Evolutionary conservation across 257 asterid genomes (phyloP).

Genomic region (Galeopsis tetrahit): DNA sequence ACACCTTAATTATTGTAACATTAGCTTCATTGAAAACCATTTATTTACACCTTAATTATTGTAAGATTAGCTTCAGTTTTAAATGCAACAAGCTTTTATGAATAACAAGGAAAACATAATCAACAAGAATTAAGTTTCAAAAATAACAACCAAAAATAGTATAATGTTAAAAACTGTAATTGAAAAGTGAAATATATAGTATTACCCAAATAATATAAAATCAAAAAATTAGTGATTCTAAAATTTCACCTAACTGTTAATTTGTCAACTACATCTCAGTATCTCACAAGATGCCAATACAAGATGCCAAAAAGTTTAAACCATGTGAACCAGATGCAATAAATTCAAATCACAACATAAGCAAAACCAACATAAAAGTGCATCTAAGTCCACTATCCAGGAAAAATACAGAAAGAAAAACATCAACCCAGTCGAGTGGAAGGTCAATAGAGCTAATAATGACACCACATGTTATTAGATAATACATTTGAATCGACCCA

Average conservation of each 20-base stretch:
- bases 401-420: conserved; percentile 15
- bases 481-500: conserved; percentile 26
- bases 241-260: too few species aligned
- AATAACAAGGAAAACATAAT: background rate
- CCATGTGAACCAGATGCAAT: conserved; percentile 32
- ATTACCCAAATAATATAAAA: background rate
- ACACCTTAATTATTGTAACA: background rate
- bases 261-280: background rate
- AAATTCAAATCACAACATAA: conserved; percentile 30
- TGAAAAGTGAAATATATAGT: background rate
- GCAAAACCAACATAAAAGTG: conserved; percentile 30
- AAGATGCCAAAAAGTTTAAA: conserved; percentile 39
- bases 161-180: background rate
- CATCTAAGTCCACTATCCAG: conserved; percentile 32
- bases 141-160: background rate
- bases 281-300: conserved; percentile 32
- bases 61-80: background rate
- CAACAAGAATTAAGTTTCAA: background rate
- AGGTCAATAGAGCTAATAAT: conserved; percentile 37
- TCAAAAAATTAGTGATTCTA: too few species aligned
- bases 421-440: conserved; percentile 19
- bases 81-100: background rate
- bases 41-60: background rate
- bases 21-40: background rate
- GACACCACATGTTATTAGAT: conserved; percentile 34